These are phyloP conservation scores for Albophoma yamanashiensis DNA, from an alignment of 2,329 filamentous ascomycete genomes.

Conservation along the genomic window DNA sequence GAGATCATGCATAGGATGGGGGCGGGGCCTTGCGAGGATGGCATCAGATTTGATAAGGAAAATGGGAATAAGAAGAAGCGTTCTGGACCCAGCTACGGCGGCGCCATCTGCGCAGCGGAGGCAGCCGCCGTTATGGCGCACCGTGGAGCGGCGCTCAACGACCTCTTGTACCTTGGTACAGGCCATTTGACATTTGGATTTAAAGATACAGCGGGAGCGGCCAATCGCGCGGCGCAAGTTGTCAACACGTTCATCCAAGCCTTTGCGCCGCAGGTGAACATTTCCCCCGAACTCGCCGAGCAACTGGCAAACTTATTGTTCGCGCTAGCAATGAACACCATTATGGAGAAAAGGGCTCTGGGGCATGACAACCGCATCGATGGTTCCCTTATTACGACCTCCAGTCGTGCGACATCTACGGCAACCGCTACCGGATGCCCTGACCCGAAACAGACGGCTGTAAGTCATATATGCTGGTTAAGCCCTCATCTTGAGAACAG, in stretches of 20 bases:
- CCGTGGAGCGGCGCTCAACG: not conserved
- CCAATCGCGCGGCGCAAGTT: not conserved
- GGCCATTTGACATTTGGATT: not conserved
- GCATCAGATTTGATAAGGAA: not conserved
- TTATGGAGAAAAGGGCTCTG: not conserved
- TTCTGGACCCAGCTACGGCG: not conserved
- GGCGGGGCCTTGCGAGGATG: not conserved
- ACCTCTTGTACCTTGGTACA: not conserved
- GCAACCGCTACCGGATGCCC: not conserved
- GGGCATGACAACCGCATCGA: not conserved
- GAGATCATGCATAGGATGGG: not conserved
- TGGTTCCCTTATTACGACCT: not conserved
- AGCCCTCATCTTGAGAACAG: too few relatives aligned
- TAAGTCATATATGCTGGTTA: not conserved
- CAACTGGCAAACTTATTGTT: not conserved
- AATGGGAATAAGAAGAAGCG: not conserved
- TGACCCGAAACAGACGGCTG: not conserved
- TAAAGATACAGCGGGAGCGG: not conserved
- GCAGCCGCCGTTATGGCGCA: not conserved
- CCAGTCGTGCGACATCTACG: not conserved
- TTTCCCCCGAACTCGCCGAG: not conserved
- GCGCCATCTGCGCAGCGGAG: not conserved
- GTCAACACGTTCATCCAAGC: not conserved
- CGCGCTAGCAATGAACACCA: not conserved
- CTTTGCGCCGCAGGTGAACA: not conserved